Conservation (phyloP, 2,329 filamentous ascomycete genomes). For the Tolypocladium sp. region DNA sequence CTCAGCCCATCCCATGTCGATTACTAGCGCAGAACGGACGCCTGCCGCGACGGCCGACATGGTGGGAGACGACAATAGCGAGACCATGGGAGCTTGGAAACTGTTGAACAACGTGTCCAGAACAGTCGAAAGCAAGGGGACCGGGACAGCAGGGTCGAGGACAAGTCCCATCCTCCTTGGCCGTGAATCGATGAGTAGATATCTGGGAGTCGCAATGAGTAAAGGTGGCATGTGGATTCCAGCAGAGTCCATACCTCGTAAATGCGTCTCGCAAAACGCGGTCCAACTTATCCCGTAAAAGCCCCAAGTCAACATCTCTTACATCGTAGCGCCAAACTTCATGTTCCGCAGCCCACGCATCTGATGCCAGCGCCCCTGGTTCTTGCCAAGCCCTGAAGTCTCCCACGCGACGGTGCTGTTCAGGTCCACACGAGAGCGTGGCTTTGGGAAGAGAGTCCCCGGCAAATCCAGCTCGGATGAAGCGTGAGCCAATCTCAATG, state of each 20-base stretch:
- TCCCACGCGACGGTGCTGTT: slow-evolving; percentile 66
- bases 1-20: slow-evolving; percentile 91
- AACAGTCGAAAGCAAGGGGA: slow-evolving; percentile 65
- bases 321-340: slow-evolving; percentile 78
- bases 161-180: slow-evolving; percentile 66
- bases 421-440: slow-evolving; percentile 61
- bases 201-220: slow-evolving; percentile 29
- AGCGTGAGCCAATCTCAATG: slow-evolving; percentile 73
- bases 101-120: slow-evolving; percentile 72
- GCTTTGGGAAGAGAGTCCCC: slow-evolving; percentile 72
- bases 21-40: slow-evolving; percentile 71
- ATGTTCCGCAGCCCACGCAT: slow-evolving; percentile 52
- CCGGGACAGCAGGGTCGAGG: slow-evolving; percentile 67
- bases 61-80: slow-evolving; percentile 68
- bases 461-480: slow-evolving; percentile 74
- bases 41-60: slow-evolving; percentile 72
- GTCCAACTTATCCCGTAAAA: slow-evolving; percentile 83
- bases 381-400: slow-evolving; percentile 68
- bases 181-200: slow-evolving; percentile 63
- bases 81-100: slow-evolving; percentile 73
- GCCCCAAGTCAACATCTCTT: slow-evolving; percentile 60
- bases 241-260: slow-evolving; percentile 48
- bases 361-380: slow-evolving; percentile 33
- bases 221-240: neutral
- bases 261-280: slow-evolving; percentile 72